Conservation (phyloP, 1,284 basidiomycete genomes). For the Rhizoctonia solani region DNA sequence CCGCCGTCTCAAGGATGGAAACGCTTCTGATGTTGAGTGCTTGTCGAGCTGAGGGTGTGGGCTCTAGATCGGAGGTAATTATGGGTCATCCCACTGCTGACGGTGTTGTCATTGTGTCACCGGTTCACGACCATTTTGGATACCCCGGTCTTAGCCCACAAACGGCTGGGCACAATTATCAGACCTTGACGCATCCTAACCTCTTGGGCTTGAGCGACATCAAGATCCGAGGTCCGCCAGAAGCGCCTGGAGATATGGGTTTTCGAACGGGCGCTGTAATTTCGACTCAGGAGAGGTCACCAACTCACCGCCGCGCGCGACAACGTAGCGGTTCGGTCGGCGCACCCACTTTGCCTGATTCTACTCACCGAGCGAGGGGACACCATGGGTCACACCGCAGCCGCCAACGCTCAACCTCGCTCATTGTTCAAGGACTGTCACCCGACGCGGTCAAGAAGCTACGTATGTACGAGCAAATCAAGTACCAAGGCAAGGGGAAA, state of each 20-base stretch:
- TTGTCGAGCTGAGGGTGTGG: slow-evolving; percentile 12
- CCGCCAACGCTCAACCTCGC: slow-evolving; percentile 11
- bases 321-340: slow-evolving; percentile 24
- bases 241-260: not conserved
- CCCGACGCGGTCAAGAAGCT: slow-evolving; percentile 29
- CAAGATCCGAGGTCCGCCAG: not conserved
- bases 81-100: not conserved
- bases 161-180: not conserved
- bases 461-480: slow-evolving; percentile 13
- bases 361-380: not conserved
- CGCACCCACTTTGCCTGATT: not conserved
- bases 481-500: not conserved
- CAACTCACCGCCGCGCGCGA: not conserved
- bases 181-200: not conserved
- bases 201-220: not conserved
- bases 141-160: not conserved
- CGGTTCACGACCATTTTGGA: not conserved
- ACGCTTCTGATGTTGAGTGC: slow-evolving; percentile 19
- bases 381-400: not conserved
- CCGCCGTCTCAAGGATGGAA: slow-evolving; percentile 25
- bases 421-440: slow-evolving; percentile 10
- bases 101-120: too few species aligned
- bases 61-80: not conserved
- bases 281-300: not conserved
- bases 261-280: not conserved